Evolutionary conservation across 202 grass and related monocot species (phyloP), one percentile per base, ranked within the genome.

Genomic region (Zizania palustris): DNA sequence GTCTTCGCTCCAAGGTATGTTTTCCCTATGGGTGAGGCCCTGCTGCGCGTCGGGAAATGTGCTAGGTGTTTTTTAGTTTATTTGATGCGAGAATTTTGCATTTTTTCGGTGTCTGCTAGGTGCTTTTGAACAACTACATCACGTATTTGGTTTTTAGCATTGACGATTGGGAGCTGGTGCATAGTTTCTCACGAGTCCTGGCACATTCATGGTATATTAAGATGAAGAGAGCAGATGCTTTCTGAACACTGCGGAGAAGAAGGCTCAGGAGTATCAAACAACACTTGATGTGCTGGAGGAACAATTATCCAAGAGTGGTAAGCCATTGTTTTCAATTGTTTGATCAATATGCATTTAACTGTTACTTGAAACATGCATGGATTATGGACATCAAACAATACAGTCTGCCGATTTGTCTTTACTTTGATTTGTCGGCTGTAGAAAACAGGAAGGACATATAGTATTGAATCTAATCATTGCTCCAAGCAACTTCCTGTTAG

Each of bases 301-400:
- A 37, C 84, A 86, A 62, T 74, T 98, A 68, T 84, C 67, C 38
- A 81, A 80, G 80, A 95, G 80, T 64, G 95, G 95, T 98, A 85
- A 39, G 75, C 15, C 73, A 1, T 44, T 73, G 0, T 65, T 75
- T 49, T 65, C 21, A 38, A 37, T 58, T 78, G 38, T 6, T 42
- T 61, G 4, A 2, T 1, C 18, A 54, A 37, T 9, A 46, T 62
- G 40, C 11, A 65, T 53, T 83, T 51, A 13, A 60, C 18, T 75
- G 4, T 14, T 43, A 60, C 61, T 72, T 37, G 39, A 58, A 59
- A 12, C 57, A 72, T 82, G 39, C 71, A 40, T 46, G 33, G 4
- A 79, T 5, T 35, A 14, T 67, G 35, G 36, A 28, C 0, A n/a
- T 38, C 57, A 76, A 49, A 48, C 12, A 71, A 48, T 11, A 77